Conservation (phyloP, 1,139 yeast genomes). For the Candida tunisiensis region DNA sequence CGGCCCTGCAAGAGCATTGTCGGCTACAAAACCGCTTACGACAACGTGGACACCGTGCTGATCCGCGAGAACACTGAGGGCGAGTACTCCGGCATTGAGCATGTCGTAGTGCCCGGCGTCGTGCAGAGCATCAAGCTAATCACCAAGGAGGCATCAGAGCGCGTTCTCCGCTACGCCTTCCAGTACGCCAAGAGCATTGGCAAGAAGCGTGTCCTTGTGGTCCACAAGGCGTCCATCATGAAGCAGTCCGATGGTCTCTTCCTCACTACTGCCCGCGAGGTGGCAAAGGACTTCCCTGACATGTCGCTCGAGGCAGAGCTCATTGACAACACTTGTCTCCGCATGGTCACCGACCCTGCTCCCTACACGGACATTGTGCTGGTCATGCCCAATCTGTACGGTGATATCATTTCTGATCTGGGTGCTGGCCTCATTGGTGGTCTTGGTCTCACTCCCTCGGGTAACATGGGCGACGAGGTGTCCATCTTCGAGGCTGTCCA, state of each 20-base stretch:
- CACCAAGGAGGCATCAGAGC: slow-evolving; percentile 91
- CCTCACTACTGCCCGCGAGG: slow-evolving; percentile 78
- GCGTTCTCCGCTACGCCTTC: slow-evolving; percentile 90
- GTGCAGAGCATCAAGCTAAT: slow-evolving; percentile 96
- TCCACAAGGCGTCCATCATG: slow-evolving; percentile 97
- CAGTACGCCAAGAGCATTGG: slow-evolving; percentile 86
- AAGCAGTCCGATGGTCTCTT: slow-evolving; percentile 96
- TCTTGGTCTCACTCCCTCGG: slow-evolving; percentile 95
- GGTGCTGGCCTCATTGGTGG: slow-evolving; percentile 98
- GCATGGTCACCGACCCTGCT: slow-evolving; percentile 76
- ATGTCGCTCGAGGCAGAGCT: slow-evolving; percentile 69
- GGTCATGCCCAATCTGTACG: slow-evolving; percentile 99
- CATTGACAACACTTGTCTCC: slow-evolving; percentile 89
- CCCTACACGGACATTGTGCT: slow-evolving; percentile 74
- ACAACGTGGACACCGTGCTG: slow-evolving; percentile 84
- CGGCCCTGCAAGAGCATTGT: slow-evolving; percentile 91
- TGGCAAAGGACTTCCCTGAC: slow-evolving; percentile 85
- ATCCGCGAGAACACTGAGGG: slow-evolving; percentile 99
- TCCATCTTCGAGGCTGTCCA: slow-evolving; percentile 98
- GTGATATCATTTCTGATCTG: slow-evolving; percentile 92
- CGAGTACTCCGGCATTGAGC: slow-evolving; percentile 98
- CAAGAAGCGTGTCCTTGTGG: slow-evolving; percentile 84
- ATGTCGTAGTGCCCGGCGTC: slow-evolving; percentile 94
- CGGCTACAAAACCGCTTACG: slow-evolving; percentile 91
- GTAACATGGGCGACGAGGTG: slow-evolving; percentile 97